These are phyloP conservation scores for Porpolomopsis calyptriformis DNA, from an alignment of 768 basidiomycete genomes.

Conservation along the genomic window DNA sequence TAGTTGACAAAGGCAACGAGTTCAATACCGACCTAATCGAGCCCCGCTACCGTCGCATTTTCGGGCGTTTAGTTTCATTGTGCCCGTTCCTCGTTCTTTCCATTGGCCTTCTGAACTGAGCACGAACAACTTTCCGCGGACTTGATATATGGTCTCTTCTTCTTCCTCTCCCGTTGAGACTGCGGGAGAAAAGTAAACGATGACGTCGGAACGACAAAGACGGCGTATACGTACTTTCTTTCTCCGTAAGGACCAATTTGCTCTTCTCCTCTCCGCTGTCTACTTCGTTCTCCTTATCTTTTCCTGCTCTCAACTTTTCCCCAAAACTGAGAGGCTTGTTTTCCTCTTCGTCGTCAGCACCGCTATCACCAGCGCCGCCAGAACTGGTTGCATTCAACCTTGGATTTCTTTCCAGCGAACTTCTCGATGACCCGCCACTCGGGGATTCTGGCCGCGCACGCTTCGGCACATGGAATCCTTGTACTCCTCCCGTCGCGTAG, in stretches of 20 bases:
- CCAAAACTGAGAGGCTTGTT: conserved; percentile 42
- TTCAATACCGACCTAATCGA: conserved; percentile 8
- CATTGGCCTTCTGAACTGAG: conserved; percentile 52
- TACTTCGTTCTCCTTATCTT: conserved; percentile 46
- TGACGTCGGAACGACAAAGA: conserved; percentile 1
- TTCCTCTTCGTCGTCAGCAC: conserved; percentile 38
- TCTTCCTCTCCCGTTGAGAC: conserved; percentile 76
- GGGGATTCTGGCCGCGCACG: conserved; percentile 46
- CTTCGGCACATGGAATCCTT: conserved; percentile 46
- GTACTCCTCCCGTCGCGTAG: conserved; percentile 39
- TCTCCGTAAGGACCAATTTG: conserved; percentile 48
- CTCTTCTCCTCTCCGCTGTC: conserved; percentile 38
- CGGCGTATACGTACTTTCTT: conserved; percentile 42
- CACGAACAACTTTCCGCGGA: conserved; percentile 64
- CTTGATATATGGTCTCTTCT: conserved; percentile 65
- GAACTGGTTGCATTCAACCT: conserved; percentile 23
- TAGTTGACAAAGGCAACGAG: not conserved
- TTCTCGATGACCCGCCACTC: conserved; percentile 28
- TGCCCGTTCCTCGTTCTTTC: conserved; percentile 71
- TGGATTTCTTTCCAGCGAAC: conserved; percentile 33
- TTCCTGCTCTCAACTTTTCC: conserved; percentile 53
- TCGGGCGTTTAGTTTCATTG: conserved; percentile 60
- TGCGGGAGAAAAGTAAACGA: conserved; percentile 17
- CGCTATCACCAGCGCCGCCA: conserved; percentile 37
- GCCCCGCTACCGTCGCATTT: conserved; percentile 54